A percentile compares a stretch with the other conserved stretches of the same genome.
Evolutionary conservation across 116 monocot species (phyloP).

Genomic region (Papilionanthe hybrid): DNA sequence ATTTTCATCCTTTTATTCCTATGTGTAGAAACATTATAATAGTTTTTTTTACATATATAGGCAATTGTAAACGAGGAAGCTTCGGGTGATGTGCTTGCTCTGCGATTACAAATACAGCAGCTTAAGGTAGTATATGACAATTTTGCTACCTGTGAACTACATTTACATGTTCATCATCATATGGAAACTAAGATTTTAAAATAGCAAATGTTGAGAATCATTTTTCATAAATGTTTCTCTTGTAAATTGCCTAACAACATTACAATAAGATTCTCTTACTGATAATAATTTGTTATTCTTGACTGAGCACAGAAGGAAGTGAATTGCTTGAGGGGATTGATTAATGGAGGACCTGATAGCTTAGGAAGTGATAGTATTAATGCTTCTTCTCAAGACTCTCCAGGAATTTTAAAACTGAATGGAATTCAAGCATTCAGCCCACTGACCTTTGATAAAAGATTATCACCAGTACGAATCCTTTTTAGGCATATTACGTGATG

Average conservation of each 20-base stretch:
- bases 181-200: background rate
- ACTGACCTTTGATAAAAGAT: slow-evolving; percentile 71
- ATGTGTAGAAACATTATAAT: background rate
- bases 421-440: slow-evolving; percentile 70
- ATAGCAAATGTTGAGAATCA: background rate
- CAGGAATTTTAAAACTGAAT: slow-evolving; percentile 62
- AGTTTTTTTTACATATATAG: slow-evolving; percentile 22
- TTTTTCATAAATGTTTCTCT: background rate
- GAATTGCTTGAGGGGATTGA: slow-evolving; percentile 50
- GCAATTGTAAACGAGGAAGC: slow-evolving; percentile 96
- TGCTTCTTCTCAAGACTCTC: slow-evolving; percentile 39
- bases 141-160: background rate
- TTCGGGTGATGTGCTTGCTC: slow-evolving; percentile 72
- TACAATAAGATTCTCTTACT: background rate
- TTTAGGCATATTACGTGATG: background rate
- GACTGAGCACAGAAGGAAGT: slow-evolving; percentile 69
- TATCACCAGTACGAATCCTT: slow-evolving; percentile 53
- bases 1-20: background rate
- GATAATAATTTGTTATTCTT: slow-evolving; percentile 1
- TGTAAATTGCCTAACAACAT: background rate
- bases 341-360: slow-evolving; percentile 30
- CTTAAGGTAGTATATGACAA: slow-evolving; percentile 55
- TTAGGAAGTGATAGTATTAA: slow-evolving; percentile 25
- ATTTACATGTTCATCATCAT: background rate
- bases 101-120: slow-evolving; percentile 76